phyloP scores from a whole-genome alignment of 768 basidiomycete species.

The Tulasnella sp. region DNA sequence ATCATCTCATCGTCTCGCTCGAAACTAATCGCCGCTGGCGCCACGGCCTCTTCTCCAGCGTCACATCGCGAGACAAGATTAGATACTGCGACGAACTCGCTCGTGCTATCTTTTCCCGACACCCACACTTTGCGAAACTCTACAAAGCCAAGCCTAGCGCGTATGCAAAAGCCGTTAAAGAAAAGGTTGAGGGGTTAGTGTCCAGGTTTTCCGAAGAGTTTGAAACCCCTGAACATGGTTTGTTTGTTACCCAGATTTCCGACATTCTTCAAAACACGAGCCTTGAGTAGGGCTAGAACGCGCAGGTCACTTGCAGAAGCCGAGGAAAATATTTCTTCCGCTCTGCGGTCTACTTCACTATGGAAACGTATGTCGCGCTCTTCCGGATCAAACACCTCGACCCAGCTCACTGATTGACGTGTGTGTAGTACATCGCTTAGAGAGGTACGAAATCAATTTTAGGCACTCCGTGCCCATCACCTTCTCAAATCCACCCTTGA shows the following conservation, averaged over 20 bases:
- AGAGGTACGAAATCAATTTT: neutral
- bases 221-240: neutral
- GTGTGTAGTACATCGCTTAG: neutral
- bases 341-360: neutral
- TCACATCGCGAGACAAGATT: slow-evolving; percentile 10
- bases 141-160: slow-evolving; percentile 18
- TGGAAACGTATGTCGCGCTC: slow-evolving; percentile 1
- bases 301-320: neutral
- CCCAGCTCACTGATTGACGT: neutral
- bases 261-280: neutral
- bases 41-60: slow-evolving; percentile 15
- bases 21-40: slow-evolving; percentile 26
- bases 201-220: neutral
- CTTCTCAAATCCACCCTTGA: neutral
- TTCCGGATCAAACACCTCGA: neutral
- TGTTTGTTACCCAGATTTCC: neutral
- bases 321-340: neutral
- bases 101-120: slow-evolving; percentile 21
- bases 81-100: slow-evolving; percentile 29
- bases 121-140: slow-evolving; percentile 12
- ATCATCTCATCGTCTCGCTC: slow-evolving; percentile 18
- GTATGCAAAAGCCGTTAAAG: slow-evolving; percentile 25
- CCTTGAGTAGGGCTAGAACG: slow-evolving; percentile 5
- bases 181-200: slow-evolving; percentile 23
- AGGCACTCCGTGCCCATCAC: neutral